phyloP scores from a whole-genome alignment of 1,139 yeast species.

The Candida pseudoviswanathii region DNA sequence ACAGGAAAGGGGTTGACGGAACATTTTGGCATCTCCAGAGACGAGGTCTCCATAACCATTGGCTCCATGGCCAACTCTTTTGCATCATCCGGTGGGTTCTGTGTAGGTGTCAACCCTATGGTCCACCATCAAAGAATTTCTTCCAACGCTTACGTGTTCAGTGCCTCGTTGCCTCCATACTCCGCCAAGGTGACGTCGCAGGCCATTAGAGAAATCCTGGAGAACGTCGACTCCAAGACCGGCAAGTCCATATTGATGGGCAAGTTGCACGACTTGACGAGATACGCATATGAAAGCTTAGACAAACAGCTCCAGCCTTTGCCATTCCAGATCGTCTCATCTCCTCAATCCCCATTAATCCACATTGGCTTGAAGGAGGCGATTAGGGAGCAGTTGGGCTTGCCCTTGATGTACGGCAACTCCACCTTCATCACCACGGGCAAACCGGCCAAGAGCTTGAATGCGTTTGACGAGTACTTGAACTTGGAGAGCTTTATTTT shows the following conservation, averaged over 20 bases:
- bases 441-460: constrained; percentile 35
- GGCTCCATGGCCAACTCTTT: constrained; percentile 84
- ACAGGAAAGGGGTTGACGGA: constrained; percentile 89
- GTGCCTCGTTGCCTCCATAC: constrained; percentile 94
- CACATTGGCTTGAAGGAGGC: constrained; percentile 57
- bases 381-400: constrained; percentile 42
- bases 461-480: constrained; percentile 43
- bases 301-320: constrained; percentile 21
- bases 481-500: constrained; percentile 64
- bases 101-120: constrained; percentile 84
- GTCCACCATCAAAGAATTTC: constrained; percentile 80
- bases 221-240: constrained; percentile 28
- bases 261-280: constrained; percentile 28
- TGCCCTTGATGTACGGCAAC: constrained; percentile 53
- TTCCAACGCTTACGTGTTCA: constrained; percentile 86
- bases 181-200: constrained; percentile 74
- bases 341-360: constrained; percentile 63
- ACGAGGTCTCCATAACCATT: constrained; percentile 77
- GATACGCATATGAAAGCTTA: constrained; percentile 23
- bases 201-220: constrained; percentile 47
- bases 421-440: constrained; percentile 41
- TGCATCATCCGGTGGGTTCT: constrained; percentile 94
- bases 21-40: constrained; percentile 62
- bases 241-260: constrained; percentile 36
- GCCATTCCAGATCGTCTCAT: constrained; percentile 56